phyloP scores from a whole-genome alignment of 805 yeast genomes.

The Myxozyma vanderwaltii region DNA sequence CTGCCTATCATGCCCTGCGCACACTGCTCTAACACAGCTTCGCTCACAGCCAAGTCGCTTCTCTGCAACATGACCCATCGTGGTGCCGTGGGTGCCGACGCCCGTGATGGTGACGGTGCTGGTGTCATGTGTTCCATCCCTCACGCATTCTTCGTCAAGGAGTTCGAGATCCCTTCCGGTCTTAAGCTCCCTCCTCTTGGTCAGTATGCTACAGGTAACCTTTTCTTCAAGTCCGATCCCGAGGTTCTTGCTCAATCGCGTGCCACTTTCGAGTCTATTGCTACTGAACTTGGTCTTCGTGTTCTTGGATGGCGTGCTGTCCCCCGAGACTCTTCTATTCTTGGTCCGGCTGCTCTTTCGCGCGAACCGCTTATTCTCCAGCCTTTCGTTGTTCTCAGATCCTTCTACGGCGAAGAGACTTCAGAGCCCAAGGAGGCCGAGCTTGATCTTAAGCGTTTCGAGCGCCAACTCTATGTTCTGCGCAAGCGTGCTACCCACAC shows the following conservation, averaged over 20 bases:
- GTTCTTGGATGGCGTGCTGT: constrained; percentile 95
- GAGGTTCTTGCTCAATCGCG: constrained; percentile 70
- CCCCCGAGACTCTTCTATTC: constrained; percentile 89
- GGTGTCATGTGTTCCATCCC: constrained; percentile 94
- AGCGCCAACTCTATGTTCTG: constrained; percentile 78
- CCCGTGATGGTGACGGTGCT: constrained; percentile 98
- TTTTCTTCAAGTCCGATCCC: constrained; percentile 85
- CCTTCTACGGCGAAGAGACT: constrained; percentile 48
- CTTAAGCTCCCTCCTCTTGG: constrained; percentile 74
- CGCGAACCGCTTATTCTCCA: constrained; percentile 90
- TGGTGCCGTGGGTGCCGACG: constrained; percentile 96
- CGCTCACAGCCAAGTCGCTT: constrained; percentile 50
- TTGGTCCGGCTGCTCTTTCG: constrained; percentile 92
- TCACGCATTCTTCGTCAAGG: constrained; percentile 81
- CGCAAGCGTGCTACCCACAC: constrained; percentile 88
- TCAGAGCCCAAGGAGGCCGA: constrained; percentile 56
- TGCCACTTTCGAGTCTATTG: constrained; percentile 78
- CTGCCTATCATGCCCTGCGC: neutral
- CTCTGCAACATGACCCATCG: constrained; percentile 98
- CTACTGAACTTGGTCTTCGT: constrained; percentile 69
- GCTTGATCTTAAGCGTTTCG: constrained; percentile 64
- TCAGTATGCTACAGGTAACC: constrained; percentile 92
- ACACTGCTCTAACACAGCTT: neutral
- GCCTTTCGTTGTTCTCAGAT: constrained; percentile 80
- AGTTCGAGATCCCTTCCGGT: constrained; percentile 70